Percentiles rank a stretch among this genome's conserved stretches.
phyloP scores from a whole-genome alignment of 495 filamentous ascomycete genomes.

The Pseudevernia furfuracea region DNA sequence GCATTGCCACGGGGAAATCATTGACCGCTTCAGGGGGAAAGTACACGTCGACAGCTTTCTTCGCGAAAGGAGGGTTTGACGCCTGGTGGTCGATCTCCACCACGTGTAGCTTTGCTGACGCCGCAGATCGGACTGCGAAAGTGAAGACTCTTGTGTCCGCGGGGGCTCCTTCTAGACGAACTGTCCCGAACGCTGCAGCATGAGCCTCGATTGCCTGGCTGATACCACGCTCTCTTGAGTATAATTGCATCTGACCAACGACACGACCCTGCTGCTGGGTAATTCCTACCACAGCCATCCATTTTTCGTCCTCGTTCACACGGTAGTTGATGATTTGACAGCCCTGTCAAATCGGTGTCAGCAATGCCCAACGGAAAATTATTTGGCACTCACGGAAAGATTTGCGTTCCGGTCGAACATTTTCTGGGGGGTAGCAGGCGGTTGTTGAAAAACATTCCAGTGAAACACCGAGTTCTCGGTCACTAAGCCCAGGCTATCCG shows the following conservation, averaged over 20 bases:
- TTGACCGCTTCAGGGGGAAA: conserved; percentile 91
- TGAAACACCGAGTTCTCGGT: conserved; percentile 88
- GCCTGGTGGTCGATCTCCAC: conserved; percentile 94
- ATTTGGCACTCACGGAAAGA: conserved; percentile 55
- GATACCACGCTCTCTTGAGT: conserved; percentile 89
- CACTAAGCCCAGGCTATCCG: conserved; percentile 76
- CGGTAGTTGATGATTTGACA: conserved; percentile 99
- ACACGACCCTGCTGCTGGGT: conserved; percentile 87
- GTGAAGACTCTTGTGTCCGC: conserved; percentile 92
- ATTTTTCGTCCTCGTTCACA: conserved; percentile 89
- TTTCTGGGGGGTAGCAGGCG: conserved; percentile 72
- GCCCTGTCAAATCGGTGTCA: conserved; percentile 42
- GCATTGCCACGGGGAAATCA: conserved; percentile 98
- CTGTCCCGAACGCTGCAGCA: conserved; percentile 86
- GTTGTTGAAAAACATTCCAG: conserved; percentile 87
- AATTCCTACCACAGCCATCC: conserved; percentile 97
- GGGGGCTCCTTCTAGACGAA: conserved; percentile 79
- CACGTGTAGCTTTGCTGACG: conserved; percentile 92
- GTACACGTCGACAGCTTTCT: conserved; percentile 95
- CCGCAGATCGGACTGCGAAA: conserved; percentile 82
- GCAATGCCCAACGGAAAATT: conserved; percentile 17
- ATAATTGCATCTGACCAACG: conserved; percentile 91
- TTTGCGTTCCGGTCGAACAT: conserved; percentile 88
- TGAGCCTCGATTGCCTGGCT: conserved; percentile 98
- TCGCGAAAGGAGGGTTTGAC: conserved; percentile 76